phyloP scores from a whole-genome alignment of 129 eudicot species.

The Flaveria sonorensis region DNA sequence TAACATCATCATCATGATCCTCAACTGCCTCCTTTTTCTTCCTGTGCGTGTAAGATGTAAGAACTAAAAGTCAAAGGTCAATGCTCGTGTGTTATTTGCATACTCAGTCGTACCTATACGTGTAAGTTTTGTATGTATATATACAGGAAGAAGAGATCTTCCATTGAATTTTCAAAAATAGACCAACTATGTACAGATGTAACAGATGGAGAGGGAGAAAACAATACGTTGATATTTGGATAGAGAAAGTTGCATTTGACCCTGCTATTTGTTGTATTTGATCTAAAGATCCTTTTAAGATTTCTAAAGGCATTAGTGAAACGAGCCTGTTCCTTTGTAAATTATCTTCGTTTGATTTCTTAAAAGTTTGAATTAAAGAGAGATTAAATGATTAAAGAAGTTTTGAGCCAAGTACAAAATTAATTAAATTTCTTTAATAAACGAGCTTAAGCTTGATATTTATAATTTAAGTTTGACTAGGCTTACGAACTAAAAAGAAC shows the following conservation, averaged over 20 bases:
- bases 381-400: too few relatives aligned
- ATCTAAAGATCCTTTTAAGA: not conserved
- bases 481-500: too few relatives aligned
- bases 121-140: slow-evolving; percentile 21
- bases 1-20: slow-evolving; percentile 1
- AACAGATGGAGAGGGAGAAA: not conserved
- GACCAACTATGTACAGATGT: not conserved
- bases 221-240: not conserved
- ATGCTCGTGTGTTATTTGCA: slow-evolving; percentile 42
- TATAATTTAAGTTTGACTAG: too few relatives aligned
- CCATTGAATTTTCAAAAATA: slow-evolving; percentile 20
- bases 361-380: too few relatives aligned
- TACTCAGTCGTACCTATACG: slow-evolving; percentile 35
- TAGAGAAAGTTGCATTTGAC: slow-evolving; percentile 14
- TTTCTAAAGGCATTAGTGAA: too few relatives aligned
- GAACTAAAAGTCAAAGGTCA: slow-evolving; percentile 43
- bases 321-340: too few relatives aligned
- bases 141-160: not conserved
- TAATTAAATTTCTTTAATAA: too few relatives aligned
- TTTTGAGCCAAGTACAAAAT: too few relatives aligned
- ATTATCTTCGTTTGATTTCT: too few relatives aligned
- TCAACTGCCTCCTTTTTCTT: not conserved
- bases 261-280: not conserved
- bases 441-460: too few relatives aligned
- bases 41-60: slow-evolving; percentile 24